Evolutionary conservation across 768 basidiomycete genomes (phyloP), one percentile per base, ranked within the genome.

Genomic region (Boletus fagicola): DNA sequence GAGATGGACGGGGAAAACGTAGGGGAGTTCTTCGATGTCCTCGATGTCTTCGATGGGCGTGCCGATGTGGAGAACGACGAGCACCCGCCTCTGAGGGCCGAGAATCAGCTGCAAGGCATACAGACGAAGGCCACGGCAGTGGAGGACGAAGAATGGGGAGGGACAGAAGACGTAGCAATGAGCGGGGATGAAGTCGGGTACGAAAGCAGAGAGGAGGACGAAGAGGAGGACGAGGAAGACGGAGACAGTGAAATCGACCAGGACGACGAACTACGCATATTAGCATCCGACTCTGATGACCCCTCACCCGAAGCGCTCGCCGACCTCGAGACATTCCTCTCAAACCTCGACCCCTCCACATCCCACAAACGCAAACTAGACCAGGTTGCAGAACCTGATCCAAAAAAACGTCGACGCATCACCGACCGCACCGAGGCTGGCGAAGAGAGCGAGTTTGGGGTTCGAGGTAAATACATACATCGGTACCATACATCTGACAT

Each of bases 371-470:
- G 92, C 57, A 68, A 61, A 53, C 65, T 62, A 5, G 72, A 67
- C 9, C 62, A 64, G 15, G 54, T 58, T 7, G n/a, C 35, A 5
- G 69, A 68, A 15, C 60, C 66, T 6, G 70, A 66, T 38, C 67
- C 72, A 16, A 74, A 77, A 51, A 89, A 87, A 67, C 83, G 90
- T 36, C 71, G 77, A 11, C 74, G 83, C 1, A 66, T 93, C 51
- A 75, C 80, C 54, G 92, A 94, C 65, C 81, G 82, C 50, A 92
- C 87, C 3, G 88, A 91, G 65, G 83, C 86, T 30, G 92, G 90
- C 7, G 80, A 80, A 31, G 94, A 94, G 68, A 86, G 85, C 64
- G 92, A 94, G 65, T 95, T 94, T 67, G 83, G 82, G 12, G 81
- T 82, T 43, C 77, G 77, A 64, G 81, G 85, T 85, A 66, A 16